These are phyloP conservation scores for Blastocladiella britannica DNA, from an alignment of 192 early-diverging fungal species.

Conservation along the genomic window DNA sequence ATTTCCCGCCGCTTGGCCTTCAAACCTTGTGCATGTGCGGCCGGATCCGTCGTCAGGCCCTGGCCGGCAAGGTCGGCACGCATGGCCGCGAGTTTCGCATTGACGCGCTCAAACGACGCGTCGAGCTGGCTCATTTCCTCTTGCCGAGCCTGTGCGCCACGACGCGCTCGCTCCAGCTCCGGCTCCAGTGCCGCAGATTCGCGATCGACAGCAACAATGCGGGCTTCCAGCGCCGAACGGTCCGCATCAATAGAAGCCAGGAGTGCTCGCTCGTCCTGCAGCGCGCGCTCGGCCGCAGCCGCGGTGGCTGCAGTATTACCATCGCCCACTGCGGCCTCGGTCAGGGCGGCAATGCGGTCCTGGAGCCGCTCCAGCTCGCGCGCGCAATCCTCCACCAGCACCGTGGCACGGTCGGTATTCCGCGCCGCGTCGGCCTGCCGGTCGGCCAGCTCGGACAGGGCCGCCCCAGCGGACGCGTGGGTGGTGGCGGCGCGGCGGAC, in stretches of 20 bases:
- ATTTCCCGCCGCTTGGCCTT: too few relatives aligned
- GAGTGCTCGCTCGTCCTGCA: constrained; percentile 10
- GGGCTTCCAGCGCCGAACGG: neutral
- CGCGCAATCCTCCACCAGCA: constrained; percentile 11
- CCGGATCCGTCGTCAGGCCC: too few relatives aligned
- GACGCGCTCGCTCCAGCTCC: neutral
- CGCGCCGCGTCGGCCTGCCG: constrained; percentile 17
- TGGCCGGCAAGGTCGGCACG: too few relatives aligned
- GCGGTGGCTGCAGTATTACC: neutral
- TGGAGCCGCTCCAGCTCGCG: neutral
- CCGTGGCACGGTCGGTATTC: constrained; percentile 6
- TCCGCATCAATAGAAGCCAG: neutral
- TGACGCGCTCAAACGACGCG: too few relatives aligned
- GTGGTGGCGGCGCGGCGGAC: too few relatives aligned
- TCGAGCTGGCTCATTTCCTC: neutral
- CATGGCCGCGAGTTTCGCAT: too few relatives aligned
- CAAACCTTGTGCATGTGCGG: too few relatives aligned
- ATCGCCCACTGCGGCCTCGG: neutral
- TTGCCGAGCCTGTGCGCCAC: neutral
- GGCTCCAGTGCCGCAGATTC: constrained; percentile 10
- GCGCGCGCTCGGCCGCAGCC: constrained; percentile 12
- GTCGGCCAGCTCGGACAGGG: constrained; percentile 16
- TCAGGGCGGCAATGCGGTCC: neutral
- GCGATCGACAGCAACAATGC: constrained; percentile 2
- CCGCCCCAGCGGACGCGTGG: too few relatives aligned